Evolutionary conservation across 2,329 filamentous ascomycete genomes (phyloP), one percentile per base, ranked within the genome.

Genomic region (Cadophora sp.): DNA sequence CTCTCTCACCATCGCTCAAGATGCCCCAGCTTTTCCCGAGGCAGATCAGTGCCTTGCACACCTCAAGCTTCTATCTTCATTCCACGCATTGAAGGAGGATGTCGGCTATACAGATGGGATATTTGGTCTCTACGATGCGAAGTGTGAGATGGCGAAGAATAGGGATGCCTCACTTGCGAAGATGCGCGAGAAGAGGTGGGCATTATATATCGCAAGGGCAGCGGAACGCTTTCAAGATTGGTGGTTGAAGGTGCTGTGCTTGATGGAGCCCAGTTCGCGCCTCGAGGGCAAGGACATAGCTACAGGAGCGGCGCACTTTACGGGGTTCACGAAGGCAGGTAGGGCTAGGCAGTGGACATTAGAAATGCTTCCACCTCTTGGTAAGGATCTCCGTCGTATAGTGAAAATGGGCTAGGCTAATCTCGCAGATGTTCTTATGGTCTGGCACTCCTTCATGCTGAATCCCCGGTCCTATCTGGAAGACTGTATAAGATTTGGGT

Each of bases 371-470:
- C 88, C 88, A 1, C 89, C 89, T 1, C 77, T 91, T 60, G 89
- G 87, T 90, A 77, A 76, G 83, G 46, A 74, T 90, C 48, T 86
- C 86, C 0, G 87, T 87, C 1, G 77, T 43, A 81, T 7, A 7
- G 11, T 43, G 14, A 43, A 22, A 8, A 11, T 34, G 43, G 14
- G n/a, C 69, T 46, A 43, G 5, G 67, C 68, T 68, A 34, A 69
- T 50, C 40, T 73, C 29, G 24, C 78, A 83, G 92, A 94, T 79
- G 87, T 94, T 0, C 79, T 94, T 24, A 92, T 94, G 90, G 89
- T 94, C 0, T 92, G 90, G 89, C 92, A 95, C 77, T 82, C 91
- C 0, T 92, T 92, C 75, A 90, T 92, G 87, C 85, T 95, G 3
- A 94, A 94, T 73, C 92, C 92, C 0, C 83, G 90, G 50, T 82